These are phyloP conservation scores for Pyrenula aspistea DNA, from an alignment of 495 filamentous ascomycete genomes.

Conservation along the genomic window DNA sequence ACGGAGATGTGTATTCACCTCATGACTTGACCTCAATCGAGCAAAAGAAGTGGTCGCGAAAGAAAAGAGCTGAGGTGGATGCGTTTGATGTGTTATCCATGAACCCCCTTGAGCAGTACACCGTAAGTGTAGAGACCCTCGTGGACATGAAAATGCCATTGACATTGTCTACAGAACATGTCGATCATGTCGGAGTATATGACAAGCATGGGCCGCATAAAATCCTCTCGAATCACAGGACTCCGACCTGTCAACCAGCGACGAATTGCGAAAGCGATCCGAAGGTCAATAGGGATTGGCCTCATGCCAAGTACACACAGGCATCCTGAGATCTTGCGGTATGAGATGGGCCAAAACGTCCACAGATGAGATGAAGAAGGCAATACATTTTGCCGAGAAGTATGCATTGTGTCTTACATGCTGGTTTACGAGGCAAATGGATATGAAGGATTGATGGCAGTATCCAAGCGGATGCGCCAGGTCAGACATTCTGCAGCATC, in stretches of 20 bases:
- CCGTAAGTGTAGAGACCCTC: constrained; percentile 37
- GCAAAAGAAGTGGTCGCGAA: constrained; percentile 54
- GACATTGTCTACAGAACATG: constrained; percentile 60
- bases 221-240: constrained; percentile 58
- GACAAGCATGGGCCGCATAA: constrained; percentile 75
- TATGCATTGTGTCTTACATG: too few relatives aligned
- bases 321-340: constrained; percentile 75
- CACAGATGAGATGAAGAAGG: too few relatives aligned
- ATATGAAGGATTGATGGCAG: too few relatives aligned
- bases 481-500: too few relatives aligned
- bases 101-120: constrained; percentile 74
- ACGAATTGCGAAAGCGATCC: constrained; percentile 81
- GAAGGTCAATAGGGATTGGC: constrained; percentile 77
- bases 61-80: constrained; percentile 41
- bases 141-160: not conserved
- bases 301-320: constrained; percentile 85
- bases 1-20: constrained; percentile 81
- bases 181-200: constrained; percentile 83
- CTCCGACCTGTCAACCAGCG: constrained; percentile 82
- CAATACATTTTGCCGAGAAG: too few relatives aligned
- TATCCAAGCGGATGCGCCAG: too few relatives aligned
- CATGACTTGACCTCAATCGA: constrained; percentile 70
- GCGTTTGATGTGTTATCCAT: constrained; percentile 70
- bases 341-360: not conserved
- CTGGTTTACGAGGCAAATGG: too few relatives aligned